Conservation (phyloP, 495 filamentous ascomycete genomes). For the Lophium mytilinum region DNA sequence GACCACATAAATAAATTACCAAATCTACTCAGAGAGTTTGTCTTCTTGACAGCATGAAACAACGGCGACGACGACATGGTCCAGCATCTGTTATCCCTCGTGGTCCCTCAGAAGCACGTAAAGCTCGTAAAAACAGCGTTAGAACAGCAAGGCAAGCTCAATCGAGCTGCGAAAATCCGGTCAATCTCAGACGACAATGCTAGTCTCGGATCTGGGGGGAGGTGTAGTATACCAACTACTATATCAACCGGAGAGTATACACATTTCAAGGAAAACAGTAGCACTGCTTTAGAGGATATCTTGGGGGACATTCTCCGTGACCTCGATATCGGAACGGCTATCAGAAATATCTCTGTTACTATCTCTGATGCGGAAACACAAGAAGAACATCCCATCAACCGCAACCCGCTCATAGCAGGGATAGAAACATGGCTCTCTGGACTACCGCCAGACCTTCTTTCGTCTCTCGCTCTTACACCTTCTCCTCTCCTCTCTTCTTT, state of each 20-base stretch:
- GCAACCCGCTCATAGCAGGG: constrained; percentile 7
- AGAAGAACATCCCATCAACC: not conserved
- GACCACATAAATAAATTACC: too few relatives aligned
- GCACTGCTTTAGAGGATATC: not conserved
- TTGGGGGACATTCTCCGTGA: not conserved
- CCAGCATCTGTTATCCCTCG: not conserved
- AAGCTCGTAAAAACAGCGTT: not conserved
- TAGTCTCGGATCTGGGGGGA: not conserved
- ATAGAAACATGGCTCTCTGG: constrained; percentile 1
- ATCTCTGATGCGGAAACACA: not conserved
- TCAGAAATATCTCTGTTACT: not conserved
- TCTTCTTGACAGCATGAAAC: too few relatives aligned
- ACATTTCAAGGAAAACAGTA: not conserved
- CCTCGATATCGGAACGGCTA: not conserved
- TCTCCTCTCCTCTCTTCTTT: constrained; percentile 30
- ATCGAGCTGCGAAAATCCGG: not conserved
- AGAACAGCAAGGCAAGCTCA: not conserved
- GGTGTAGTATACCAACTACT: not conserved
- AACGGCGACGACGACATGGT: not conserved
- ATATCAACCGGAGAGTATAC: not conserved
- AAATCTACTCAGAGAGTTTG: too few relatives aligned
- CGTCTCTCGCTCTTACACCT: not conserved
- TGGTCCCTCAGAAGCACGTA: not conserved
- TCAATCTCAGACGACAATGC: not conserved
- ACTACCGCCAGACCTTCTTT: constrained; percentile 6